Conservation (phyloP, 352 stramenopile species). For the Blastocystis hominis region DNA sequence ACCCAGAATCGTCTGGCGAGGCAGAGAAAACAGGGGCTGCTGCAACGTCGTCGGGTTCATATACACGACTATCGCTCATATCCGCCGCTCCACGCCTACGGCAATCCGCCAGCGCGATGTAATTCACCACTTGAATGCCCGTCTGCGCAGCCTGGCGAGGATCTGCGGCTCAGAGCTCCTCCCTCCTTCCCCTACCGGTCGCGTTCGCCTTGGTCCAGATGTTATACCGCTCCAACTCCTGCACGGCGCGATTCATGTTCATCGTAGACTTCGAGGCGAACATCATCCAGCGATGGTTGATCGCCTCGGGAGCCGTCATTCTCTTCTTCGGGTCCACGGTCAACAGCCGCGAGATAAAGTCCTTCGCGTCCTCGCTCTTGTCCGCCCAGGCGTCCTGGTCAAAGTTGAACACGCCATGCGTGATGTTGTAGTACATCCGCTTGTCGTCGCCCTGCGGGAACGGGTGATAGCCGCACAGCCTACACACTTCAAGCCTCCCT, state of each 20-base stretch:
- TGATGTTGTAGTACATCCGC: slow-evolving; percentile 48
- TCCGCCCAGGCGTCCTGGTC: neutral
- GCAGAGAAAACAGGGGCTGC: slow-evolving; percentile 26
- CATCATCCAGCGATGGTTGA: slow-evolving; percentile 53
- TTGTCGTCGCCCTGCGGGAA: slow-evolving; percentile 48
- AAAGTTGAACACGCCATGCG: slow-evolving; percentile 45
- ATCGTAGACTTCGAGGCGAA: slow-evolving; percentile 31
- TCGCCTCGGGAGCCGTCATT: slow-evolving; percentile 11
- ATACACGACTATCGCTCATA: slow-evolving; percentile 2
- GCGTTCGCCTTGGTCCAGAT: neutral
- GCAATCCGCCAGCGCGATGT: slow-evolving; percentile 28
- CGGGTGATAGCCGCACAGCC: slow-evolving; percentile 41
- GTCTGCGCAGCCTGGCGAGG: neutral
- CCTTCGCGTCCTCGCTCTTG: slow-evolving; percentile 43
- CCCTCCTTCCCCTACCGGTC: neutral
- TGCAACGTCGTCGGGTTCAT: slow-evolving; percentile 47
- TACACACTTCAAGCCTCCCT: neutral
- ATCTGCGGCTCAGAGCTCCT: neutral
- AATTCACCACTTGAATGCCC: slow-evolving; percentile 35
- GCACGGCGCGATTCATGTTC: slow-evolving; percentile 53
- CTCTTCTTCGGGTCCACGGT: slow-evolving; percentile 25
- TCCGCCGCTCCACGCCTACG: neutral
- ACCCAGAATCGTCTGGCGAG: slow-evolving; percentile 4
- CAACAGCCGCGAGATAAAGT: slow-evolving; percentile 41
- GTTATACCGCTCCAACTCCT: slow-evolving; percentile 42